Evolutionary conservation across 331 rosid genomes (phyloP).

Genomic region (Pyracantha coccinea): DNA sequence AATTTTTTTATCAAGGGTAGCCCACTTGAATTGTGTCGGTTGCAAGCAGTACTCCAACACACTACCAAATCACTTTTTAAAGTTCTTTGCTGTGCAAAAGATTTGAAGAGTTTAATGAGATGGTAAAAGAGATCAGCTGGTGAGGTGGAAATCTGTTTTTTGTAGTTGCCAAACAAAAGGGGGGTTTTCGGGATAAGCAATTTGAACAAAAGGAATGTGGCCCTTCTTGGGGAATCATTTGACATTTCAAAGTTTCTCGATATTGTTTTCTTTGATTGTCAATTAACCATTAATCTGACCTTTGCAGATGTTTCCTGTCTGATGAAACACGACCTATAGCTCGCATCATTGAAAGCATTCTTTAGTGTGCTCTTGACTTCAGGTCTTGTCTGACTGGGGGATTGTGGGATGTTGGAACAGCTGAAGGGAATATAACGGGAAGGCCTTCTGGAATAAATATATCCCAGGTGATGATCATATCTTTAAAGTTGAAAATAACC

Average conservation of each 20-base stretch:
- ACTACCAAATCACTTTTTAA: no score
- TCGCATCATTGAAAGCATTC: conserved; percentile 68
- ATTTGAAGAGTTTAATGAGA: background rate
- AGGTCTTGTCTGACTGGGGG: conserved; percentile 64
- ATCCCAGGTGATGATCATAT: conserved; percentile 50
- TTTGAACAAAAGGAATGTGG: background rate
- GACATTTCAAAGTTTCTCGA: background rate
- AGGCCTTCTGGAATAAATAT: conserved; percentile 56
- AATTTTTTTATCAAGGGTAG: background rate
- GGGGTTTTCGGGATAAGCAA: background rate
- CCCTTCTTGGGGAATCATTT: background rate
- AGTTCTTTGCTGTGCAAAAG: background rate
- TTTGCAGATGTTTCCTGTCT: conserved; percentile 86
- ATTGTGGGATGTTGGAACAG: conserved; percentile 38
- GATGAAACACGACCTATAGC: conserved; percentile 63
- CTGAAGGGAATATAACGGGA: conserved; percentile 20
- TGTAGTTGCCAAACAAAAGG: background rate
- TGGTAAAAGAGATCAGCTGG: background rate
- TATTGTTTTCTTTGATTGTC: conserved; percentile 5
- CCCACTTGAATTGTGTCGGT: background rate
- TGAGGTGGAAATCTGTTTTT: background rate
- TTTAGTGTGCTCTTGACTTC: conserved; percentile 88
- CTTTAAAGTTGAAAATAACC: background rate
- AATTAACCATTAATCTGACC: background rate
- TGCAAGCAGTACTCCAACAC: background rate